These are phyloP conservation scores for Triticum monococcum DNA, from an alignment of 176 grass and related monocot genomes.

Conservation along the genomic window DNA sequence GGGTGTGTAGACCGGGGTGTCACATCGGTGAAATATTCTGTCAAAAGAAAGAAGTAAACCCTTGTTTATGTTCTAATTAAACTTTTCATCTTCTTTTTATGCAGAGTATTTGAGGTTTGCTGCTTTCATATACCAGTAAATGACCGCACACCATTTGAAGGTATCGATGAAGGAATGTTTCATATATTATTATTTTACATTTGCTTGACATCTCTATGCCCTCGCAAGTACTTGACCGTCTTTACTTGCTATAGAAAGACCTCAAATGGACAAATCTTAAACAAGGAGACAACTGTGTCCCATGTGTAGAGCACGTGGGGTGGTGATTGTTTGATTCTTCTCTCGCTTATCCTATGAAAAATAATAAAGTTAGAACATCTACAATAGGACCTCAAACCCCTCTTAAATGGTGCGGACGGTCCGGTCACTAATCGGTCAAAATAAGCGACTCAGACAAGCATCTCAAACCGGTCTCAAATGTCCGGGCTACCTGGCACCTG, in stretches of 20 bases:
- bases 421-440: too few species aligned
- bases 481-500: too few species aligned
- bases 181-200: not conserved
- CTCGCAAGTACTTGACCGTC: not conserved
- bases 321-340: not conserved
- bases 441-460: too few species aligned
- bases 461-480: too few species aligned
- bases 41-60: not conserved
- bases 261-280: not conserved
- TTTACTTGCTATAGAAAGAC: not conserved
- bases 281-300: not conserved
- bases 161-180: conserved; percentile 12
- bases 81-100: not conserved
- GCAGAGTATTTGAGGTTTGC: conserved; percentile 65
- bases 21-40: not conserved
- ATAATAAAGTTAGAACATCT: too few species aligned
- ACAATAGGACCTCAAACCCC: too few species aligned
- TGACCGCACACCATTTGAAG: conserved; percentile 69
- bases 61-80: not conserved
- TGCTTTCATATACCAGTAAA: conserved; percentile 77
- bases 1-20: too few species aligned
- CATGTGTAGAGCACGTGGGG: not conserved
- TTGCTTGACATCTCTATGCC: not conserved
- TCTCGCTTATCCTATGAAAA: not conserved
- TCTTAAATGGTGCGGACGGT: too few species aligned